Conservation (phyloP, 768 basidiomycete genomes). For the Panaeolus cyanescens region DNA sequence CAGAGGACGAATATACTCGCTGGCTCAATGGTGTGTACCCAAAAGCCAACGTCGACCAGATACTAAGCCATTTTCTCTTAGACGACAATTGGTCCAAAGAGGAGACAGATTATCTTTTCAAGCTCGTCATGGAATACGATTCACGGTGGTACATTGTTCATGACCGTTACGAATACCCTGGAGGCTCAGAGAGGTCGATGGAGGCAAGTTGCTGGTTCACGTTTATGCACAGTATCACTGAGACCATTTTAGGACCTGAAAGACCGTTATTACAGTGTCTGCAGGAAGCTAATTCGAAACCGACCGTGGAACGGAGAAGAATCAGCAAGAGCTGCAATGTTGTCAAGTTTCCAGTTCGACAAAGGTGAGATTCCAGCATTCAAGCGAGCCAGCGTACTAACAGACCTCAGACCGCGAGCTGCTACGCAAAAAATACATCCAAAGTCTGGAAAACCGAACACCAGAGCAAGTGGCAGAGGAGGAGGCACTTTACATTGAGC, state of each 20-base stretch:
- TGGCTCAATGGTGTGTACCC: constrained; percentile 64
- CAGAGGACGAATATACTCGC: constrained; percentile 85
- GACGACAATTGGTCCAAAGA: constrained; percentile 90
- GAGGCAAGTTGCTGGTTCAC: constrained; percentile 54
- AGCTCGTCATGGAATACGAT: constrained; percentile 79
- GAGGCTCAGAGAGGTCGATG: constrained; percentile 55
- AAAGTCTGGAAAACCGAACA: constrained; percentile 86
- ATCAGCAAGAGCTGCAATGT: constrained; percentile 60
- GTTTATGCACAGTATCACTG: background rate
- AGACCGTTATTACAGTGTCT: constrained; percentile 91
- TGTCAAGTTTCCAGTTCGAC: constrained; percentile 83
- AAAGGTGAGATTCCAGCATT: constrained; percentile 55
- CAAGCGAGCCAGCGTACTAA: constrained; percentile 1
- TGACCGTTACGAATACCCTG: constrained; percentile 83
- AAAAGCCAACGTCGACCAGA: background rate
- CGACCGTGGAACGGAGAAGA: constrained; percentile 87
- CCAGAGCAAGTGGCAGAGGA: constrained; percentile 91
- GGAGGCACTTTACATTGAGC: constrained; percentile 90
- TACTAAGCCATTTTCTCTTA: constrained; percentile 19
- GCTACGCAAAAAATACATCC: constrained; percentile 85
- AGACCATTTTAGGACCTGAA: constrained; percentile 75
- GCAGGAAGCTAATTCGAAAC: constrained; percentile 83
- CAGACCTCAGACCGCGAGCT: constrained; percentile 72
- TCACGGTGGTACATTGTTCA: constrained; percentile 86
- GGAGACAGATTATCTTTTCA: constrained; percentile 93